Evolutionary conservation across 768 basidiomycete species (phyloP), one percentile per base, ranked within the genome.

Genomic region (Butyriboletus loyo): DNA sequence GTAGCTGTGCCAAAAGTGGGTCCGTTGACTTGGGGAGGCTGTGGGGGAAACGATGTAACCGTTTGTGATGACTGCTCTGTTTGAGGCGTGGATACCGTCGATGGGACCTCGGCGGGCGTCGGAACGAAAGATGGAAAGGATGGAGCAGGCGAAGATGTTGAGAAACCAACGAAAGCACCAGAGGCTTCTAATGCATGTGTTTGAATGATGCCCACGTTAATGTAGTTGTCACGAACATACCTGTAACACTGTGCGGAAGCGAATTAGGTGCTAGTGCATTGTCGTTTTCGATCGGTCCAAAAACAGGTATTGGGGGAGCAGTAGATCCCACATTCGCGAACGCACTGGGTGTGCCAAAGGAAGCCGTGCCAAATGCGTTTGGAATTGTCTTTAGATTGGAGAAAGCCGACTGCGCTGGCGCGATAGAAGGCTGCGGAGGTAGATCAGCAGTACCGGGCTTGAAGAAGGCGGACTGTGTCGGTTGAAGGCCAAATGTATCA

Each of bases 291-390:
- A 31, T 35, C 7, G 53, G 9, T 32, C 49, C 55, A 42, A 62
- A 64, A 27, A 32, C 47, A 25, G 56, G 52, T 4, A 21, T 8
- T 4, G 52, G 27, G 22, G 53, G 22, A 24, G 53, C 14, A 5
- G 58, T 25, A 24, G 41, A 15, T 6, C 44, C 47, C n/a, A 21
- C 25, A 19, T 37, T 54, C 41, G 50, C 28, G 40, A 55, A 54
- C 9, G 28, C 32, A 27, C 47, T 52, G 7, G 54, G 53, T 17
- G 45, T 38, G 19, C 52, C 47, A 30, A 68, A 68, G 42, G 68
- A 58, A 22, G 53, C 8, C 8, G 47, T 64, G 1, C 68, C 68
- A 50, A 76, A 77, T 6, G 60, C 64, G 32, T 71, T 77, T 2
- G 69, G 66, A 5, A 61, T 55, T 1, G 72, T 58, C 11, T 64